These are phyloP conservation scores for Leishmania gerbilli DNA, from an alignment of 208 protist species.

Conservation along the genomic window DNA sequence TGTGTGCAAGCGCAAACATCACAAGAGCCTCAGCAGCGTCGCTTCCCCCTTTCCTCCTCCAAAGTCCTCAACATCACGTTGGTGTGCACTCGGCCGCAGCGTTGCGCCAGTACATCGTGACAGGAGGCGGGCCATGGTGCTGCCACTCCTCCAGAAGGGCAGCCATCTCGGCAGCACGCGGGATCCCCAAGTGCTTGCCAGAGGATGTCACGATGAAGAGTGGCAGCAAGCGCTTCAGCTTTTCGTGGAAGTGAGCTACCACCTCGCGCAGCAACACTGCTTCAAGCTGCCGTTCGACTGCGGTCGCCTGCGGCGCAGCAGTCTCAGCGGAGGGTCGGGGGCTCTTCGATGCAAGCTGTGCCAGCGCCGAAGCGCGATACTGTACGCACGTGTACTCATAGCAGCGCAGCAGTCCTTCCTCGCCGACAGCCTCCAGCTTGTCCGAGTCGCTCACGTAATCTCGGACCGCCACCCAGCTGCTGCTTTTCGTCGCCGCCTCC, in stretches of 20 bases:
- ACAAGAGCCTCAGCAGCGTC: background rate
- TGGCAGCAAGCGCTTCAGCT: constrained; percentile 51
- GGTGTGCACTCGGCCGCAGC: constrained; percentile 17
- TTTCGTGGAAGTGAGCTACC: constrained; percentile 70
- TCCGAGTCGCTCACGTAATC: constrained; percentile 85
- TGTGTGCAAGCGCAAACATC: background rate
- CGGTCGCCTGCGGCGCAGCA: background rate
- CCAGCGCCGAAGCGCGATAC: constrained; percentile 1
- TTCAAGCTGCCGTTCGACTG: constrained; percentile 24
- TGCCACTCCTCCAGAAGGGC: constrained; percentile 62
- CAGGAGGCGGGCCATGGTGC: constrained; percentile 41
- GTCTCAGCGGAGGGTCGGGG: background rate
- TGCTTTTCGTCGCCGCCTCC: background rate
- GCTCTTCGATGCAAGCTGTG: background rate
- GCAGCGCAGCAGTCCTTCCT: constrained; percentile 70
- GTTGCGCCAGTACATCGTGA: constrained; percentile 52
- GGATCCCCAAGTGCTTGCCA: constrained; percentile 57
- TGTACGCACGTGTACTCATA: constrained; percentile 60
- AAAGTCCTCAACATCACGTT: background rate
- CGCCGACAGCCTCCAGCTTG: constrained; percentile 85
- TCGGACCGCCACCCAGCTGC: constrained; percentile 61
- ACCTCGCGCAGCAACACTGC: constrained; percentile 52
- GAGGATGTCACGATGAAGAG: constrained; percentile 68
- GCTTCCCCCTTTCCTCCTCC: background rate
- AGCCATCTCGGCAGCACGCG: constrained; percentile 59